Conservation (phyloP, 2,329 filamentous ascomycete species). For the Pseudophaeomoniella oleicola region DNA sequence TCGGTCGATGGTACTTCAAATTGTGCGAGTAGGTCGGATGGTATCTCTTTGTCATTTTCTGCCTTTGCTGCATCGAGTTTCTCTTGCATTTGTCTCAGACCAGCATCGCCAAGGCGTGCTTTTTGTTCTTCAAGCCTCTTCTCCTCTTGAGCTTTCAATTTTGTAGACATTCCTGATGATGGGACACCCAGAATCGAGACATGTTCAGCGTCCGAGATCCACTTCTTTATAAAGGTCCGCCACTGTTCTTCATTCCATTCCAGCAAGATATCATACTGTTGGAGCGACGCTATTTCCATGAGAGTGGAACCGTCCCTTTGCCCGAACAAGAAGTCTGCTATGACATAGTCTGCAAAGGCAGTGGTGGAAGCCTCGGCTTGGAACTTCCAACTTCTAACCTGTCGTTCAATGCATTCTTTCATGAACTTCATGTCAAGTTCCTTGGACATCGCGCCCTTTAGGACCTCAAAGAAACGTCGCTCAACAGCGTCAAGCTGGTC, state of each 20-base stretch:
- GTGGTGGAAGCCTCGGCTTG: constrained; percentile 67
- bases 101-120: constrained; percentile 64
- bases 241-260: constrained; percentile 74
- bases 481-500: constrained; percentile 74
- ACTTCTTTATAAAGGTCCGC: constrained; percentile 67
- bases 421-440: constrained; percentile 84
- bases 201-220: constrained; percentile 73
- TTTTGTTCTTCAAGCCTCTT: constrained; percentile 65
- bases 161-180: constrained; percentile 62
- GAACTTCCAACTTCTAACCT: constrained; percentile 69
- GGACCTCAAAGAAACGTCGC: constrained; percentile 67
- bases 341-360: constrained; percentile 73
- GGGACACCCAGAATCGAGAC: constrained; percentile 80
- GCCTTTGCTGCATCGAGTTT: constrained; percentile 71
- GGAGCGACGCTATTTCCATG: constrained; percentile 37
- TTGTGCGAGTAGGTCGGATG: constrained; percentile 60
- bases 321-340: constrained; percentile 85
- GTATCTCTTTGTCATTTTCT: constrained; percentile 80
- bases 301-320: constrained; percentile 68
- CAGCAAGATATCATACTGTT: constrained; percentile 45
- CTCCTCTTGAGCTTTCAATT: constrained; percentile 69
- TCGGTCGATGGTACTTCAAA: constrained; percentile 75
- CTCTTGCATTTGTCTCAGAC: constrained; percentile 58
- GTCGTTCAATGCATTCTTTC: constrained; percentile 69
- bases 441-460: constrained; percentile 66